These are phyloP conservation scores for Lindgomyces ingoldianus DNA, from an alignment of 495 filamentous ascomycete species.

Conservation along the genomic window DNA sequence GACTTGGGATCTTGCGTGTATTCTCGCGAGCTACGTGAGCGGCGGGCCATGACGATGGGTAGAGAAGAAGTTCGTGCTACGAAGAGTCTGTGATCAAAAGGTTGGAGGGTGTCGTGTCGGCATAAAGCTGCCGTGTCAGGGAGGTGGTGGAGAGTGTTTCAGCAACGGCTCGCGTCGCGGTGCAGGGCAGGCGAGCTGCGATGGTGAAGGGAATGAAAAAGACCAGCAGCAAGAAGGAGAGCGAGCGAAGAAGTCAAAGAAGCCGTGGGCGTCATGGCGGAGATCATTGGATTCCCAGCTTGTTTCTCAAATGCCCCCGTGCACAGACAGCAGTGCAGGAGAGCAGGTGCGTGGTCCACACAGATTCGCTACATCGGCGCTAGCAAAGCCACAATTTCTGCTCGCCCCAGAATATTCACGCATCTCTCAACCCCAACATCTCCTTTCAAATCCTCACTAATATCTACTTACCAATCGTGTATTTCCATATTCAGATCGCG, in stretches of 20 bases:
- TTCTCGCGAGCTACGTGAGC: slow-evolving; percentile 1
- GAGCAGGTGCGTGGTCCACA: background rate
- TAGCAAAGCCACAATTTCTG: background rate
- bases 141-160: background rate
- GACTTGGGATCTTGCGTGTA: slow-evolving; percentile 19
- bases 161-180: background rate
- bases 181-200: background rate
- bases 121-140: slow-evolving; percentile 5
- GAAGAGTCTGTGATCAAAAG: background rate
- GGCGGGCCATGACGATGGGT: slow-evolving; percentile 11
- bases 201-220: background rate
- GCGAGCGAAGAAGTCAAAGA: background rate
- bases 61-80: background rate
- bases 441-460: background rate
- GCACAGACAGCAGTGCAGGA: background rate
- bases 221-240: background rate
- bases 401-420: background rate
- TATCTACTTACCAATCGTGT: background rate
- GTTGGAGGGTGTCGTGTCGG: background rate
- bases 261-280: background rate
- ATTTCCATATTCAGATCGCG: too few species aligned
- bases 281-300: background rate
- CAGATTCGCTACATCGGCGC: background rate
- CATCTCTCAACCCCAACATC: background rate
- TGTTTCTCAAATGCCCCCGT: background rate